Percentiles rank a stretch among this genome's conserved stretches.
Conservation (phyloP, 805 yeast species). For the Metschnikowia anglica region DNA sequence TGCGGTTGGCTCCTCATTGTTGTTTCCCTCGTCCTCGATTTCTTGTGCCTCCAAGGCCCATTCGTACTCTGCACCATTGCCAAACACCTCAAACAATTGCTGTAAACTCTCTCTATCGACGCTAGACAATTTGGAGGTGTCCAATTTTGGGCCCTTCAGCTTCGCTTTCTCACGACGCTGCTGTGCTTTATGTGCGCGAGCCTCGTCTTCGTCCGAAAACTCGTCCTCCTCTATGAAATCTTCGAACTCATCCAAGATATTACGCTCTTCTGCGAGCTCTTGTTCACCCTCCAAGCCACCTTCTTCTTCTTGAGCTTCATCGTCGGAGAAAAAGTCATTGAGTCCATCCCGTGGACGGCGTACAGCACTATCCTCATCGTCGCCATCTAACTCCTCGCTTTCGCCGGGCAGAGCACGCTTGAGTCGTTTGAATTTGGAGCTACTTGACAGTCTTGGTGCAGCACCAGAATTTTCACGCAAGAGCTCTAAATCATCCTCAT, state of each 20-base stretch:
- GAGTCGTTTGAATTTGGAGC: conserved; percentile 70
- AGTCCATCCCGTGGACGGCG: conserved; percentile 38
- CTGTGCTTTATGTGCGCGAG: conserved; percentile 34
- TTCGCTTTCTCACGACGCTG: conserved; percentile 35
- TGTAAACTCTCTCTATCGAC: conserved; percentile 88
- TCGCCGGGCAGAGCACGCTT: conserved; percentile 58
- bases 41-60: conserved; percentile 96
- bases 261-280: conserved; percentile 26
- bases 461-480: conserved; percentile 88
- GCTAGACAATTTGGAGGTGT: conserved; percentile 57
- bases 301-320: conserved; percentile 30
- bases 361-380: conserved; percentile 11
- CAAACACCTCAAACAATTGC: conserved; percentile 92
- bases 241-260: conserved; percentile 78
- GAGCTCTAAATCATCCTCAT: conserved; percentile 93
- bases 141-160: conserved; percentile 44
- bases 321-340: conserved; percentile 71
- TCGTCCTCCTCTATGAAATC: conserved; percentile 98
- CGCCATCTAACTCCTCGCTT: conserved; percentile 32
- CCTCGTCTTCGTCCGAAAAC: conserved; percentile 75
- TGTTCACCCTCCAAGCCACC: conserved; percentile 27
- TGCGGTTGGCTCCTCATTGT: conserved; percentile 56
- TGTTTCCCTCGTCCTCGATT: conserved; percentile 53
- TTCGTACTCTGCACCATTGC: conserved; percentile 95
- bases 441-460: conserved; percentile 33